Base-by-base conservation (phyloP, 768 basidiomycete species). In the Lentinula boryana region DNA sequence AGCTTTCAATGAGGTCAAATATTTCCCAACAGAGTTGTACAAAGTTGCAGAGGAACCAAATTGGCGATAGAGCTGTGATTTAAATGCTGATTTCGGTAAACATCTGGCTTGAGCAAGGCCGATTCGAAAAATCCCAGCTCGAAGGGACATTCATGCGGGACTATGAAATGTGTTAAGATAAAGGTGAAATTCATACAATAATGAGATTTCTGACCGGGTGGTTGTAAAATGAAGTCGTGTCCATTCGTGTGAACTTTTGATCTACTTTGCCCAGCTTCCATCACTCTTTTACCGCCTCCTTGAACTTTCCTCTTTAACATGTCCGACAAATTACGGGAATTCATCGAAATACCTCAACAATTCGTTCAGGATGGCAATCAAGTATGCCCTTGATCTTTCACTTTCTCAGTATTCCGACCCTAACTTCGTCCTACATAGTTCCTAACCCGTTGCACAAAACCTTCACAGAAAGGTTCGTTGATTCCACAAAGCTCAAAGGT, bases 381-480 rank as follows among this genome's bases (percentile, higher is more conserved):
- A 81, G 96, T 93, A 44, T 61, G 84, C 75, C 36, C 4, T 46
- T 18, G 27, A 27, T n/a, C 55, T 10, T 18, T 12, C 23, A 10
- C 46, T 41, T 36, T 35, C 33, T 52, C 35, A 63, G 16, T 40
- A 27, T 31, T 12, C 12, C 9, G 16, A 40, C 41, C 67, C 66
- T 55, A 27, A 66, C 62, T 33, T 40, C 60, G 18, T 33, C 64
- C 40, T 66, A 38, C 7, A 38, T 13, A 98, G 97, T 98, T 99
- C 80, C 78, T 99, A 64, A 91, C 88, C 67, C 88, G 95, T 71
- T 99, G 97, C 83, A 96, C 95, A 61, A 99, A 99, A 78, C 97
- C 97, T 63, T 93, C 93, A 56, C 85, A 90, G 73, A 93, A 93
- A 80, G 97, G 97, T 97, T 35, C 58, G 76, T 16, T 33, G 48